Evolutionary conservation across 2,329 filamentous ascomycete genomes (phyloP), one percentile per base, ranked within the genome.

Genomic region (Metarhizium sp.): DNA sequence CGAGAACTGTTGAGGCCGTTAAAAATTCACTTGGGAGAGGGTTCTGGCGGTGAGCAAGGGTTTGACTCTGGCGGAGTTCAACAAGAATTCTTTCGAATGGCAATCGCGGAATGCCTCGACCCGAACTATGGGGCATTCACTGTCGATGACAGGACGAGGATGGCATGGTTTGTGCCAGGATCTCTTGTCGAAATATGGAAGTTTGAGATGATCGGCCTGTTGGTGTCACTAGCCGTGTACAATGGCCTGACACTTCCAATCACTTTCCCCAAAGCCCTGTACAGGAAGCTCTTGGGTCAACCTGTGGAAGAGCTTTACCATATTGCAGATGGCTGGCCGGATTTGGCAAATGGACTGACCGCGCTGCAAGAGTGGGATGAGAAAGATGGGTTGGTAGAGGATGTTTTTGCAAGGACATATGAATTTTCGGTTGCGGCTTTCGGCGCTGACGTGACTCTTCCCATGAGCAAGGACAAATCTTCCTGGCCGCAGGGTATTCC

Each of bases 31-130:
- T 81, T 97, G 56, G 91, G 91, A 3, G 87, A 90, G 66, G 85
- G 90, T 38, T 78, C 78, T 53, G 90, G 90, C 34, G 90, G 90
- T 36, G 94, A 97, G 69, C 86, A 95, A 67, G 94, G 94, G 0
- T 83, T 95, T 38, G 94, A 99, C 68, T 90, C 92, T 51, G 94
- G 94, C 47, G 94, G 94, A 59, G 92, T 99, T 1, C 92, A 96
- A 63, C 92, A 96, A 67, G 94, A 99, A 60, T 97, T 96, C 67
- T 97, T 99, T 73, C 84, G 90, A 16, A 73, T 96, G 32, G 84
- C 89, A 18, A 85, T 96, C 62, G 82, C 83, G 1, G 86, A 95
- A 64, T 88, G 88, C 3, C 78, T 97, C 49, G 79, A 90, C 62
- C 87, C 90, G 4, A 79, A 85, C 47, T 90, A 88, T 64, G 91